Percentiles rank a stretch among this genome's conserved stretches.
Conservation (phyloP, 768 basidiomycete species). For the Hygrophoropsis aurantiaca region DNA sequence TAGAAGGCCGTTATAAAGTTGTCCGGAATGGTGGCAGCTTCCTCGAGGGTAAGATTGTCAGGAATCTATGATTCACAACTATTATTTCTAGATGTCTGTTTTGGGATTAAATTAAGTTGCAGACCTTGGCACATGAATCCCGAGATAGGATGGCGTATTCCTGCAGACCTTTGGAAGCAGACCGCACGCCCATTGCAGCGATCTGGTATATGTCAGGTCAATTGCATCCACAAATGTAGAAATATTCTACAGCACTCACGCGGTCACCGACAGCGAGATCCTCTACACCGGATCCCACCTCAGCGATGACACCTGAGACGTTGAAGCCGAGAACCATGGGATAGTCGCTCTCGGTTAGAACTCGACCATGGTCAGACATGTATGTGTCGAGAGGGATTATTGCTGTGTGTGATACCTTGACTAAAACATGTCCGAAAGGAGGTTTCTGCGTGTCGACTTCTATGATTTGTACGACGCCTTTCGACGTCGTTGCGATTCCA, state of each 20-base stretch:
- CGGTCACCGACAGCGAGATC: constrained; percentile 39
- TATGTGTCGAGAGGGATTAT: constrained; percentile 44
- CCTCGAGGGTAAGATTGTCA: constrained; percentile 34
- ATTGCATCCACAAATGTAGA: background rate
- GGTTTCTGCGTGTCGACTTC: constrained; percentile 36
- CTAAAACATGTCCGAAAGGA: constrained; percentile 35
- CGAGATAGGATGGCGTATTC: constrained; percentile 33
- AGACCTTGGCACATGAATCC: constrained; percentile 37
- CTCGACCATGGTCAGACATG: constrained; percentile 33
- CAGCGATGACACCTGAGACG: constrained; percentile 37
- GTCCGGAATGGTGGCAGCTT: constrained; percentile 40
- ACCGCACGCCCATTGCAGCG: constrained; percentile 25
- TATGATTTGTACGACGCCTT: constrained; percentile 35
- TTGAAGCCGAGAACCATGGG: constrained; percentile 40
- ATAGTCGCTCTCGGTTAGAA: constrained; percentile 23
- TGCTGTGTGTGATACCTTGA: constrained; percentile 41
- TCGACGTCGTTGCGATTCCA: constrained; percentile 39
- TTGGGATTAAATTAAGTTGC: constrained; percentile 1
- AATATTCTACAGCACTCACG: constrained; percentile 21
- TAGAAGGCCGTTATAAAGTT: constrained; percentile 43
- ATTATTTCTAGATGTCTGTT: background rate
- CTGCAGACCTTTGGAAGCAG: constrained; percentile 35
- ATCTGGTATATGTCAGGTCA: constrained; percentile 15
- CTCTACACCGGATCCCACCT: constrained; percentile 34
- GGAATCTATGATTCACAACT: constrained; percentile 36